Evolutionary conservation across 805 yeast species (phyloP).

Genomic region (Yamadazyma akitaensis): DNA sequence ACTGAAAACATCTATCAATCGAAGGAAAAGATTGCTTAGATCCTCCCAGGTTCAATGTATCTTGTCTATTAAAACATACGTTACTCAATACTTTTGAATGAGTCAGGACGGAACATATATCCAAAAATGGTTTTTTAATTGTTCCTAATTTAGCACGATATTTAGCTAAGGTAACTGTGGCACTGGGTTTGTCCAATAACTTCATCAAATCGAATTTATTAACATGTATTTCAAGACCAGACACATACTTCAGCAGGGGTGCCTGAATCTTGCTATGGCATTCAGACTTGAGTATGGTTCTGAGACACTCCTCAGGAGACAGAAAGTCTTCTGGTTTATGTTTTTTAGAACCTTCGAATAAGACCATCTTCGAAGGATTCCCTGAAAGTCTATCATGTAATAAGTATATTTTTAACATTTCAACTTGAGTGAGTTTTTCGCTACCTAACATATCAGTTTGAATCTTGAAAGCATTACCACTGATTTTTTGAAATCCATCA

Average conservation of each 20-base stretch:
- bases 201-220: background rate
- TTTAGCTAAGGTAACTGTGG: slow-evolving; percentile 38
- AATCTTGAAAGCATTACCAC: slow-evolving; percentile 18
- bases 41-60: slow-evolving; percentile 10
- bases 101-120: slow-evolving; percentile 44
- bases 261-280: background rate
- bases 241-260: background rate
- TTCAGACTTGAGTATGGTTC: background rate
- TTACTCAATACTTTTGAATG: slow-evolving; percentile 31
- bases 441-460: background rate
- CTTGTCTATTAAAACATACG: slow-evolving; percentile 21
- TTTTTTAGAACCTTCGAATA: background rate
- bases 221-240: background rate
- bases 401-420: slow-evolving; percentile 8
- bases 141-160: slow-evolving; percentile 41
- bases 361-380: background rate
- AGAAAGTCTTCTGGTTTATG: background rate
- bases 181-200: slow-evolving; percentile 24
- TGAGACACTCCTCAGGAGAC: slow-evolving; percentile 1
- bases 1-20: slow-evolving; percentile 13
- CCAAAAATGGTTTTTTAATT: slow-evolving; percentile 40
- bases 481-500: slow-evolving; percentile 14
- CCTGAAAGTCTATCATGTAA: slow-evolving; percentile 2
- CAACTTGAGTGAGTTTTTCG: background rate
- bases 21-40: slow-evolving; percentile 12